phyloP scores from a whole-genome alignment of 305 asterid species.

The Fraxinus baroniana region DNA sequence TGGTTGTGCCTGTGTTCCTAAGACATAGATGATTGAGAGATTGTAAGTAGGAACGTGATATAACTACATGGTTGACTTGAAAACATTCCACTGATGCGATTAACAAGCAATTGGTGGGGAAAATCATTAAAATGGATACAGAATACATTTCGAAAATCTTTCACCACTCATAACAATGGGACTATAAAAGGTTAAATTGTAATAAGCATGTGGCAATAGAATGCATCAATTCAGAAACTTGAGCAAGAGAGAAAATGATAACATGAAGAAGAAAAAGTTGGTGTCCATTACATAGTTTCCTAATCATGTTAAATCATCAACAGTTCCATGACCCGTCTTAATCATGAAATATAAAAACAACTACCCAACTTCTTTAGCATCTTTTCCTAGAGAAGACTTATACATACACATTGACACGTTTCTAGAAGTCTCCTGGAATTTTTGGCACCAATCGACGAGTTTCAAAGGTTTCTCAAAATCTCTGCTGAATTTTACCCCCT shows the following conservation, averaged over 20 bases:
- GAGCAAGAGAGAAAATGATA: neutral
- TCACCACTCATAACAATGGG: neutral
- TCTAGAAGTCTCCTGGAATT: too few species aligned
- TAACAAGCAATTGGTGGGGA: neutral
- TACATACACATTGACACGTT: too few species aligned
- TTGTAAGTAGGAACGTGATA: neutral
- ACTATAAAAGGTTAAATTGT: neutral
- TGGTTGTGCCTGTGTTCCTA: conserved; percentile 98
- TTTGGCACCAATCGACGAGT: too few species aligned
- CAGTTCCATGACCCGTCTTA: too few species aligned
- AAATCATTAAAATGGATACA: neutral
- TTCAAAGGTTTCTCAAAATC: too few species aligned
- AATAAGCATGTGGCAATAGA: neutral
- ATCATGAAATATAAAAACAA: too few species aligned
- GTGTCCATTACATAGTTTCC: neutral
- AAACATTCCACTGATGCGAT: neutral
- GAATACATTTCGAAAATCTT: neutral
- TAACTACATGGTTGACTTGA: neutral
- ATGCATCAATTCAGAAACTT: neutral
- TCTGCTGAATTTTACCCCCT: too few species aligned
- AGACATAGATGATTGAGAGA: conserved; percentile 19
- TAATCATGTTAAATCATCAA: too few species aligned
- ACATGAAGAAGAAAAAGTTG: neutral
- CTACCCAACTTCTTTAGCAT: too few species aligned
- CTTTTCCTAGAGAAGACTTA: too few species aligned